A percentile compares a stretch with the other conserved stretches of the same genome.
Evolutionary conservation across 2,329 filamentous ascomycete species (phyloP).

Genomic region (Fusarium sp.): DNA sequence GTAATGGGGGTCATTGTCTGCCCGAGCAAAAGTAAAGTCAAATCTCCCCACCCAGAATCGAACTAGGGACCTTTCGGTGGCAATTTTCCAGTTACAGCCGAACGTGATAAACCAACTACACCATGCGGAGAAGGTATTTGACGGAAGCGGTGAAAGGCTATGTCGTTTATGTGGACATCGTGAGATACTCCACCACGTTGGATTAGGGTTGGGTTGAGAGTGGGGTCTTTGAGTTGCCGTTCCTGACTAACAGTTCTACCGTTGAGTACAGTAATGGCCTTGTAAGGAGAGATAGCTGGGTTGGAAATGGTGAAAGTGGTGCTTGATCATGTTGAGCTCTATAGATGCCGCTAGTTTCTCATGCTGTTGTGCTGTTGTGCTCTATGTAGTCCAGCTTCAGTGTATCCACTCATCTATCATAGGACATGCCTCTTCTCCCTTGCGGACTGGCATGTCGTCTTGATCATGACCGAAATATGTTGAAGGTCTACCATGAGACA

Average conservation of each 20-base stretch:
- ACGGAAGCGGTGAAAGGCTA: neutral
- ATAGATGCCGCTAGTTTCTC: neutral
- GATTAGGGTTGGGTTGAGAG: neutral
- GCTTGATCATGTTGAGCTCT: neutral
- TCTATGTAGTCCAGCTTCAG: neutral
- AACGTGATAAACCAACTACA: slow-evolving; percentile 21
- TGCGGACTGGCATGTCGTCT: neutral
- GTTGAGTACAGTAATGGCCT: neutral
- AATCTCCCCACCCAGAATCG: slow-evolving; percentile 17
- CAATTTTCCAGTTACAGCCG: slow-evolving; percentile 15
- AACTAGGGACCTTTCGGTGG: slow-evolving; percentile 23
- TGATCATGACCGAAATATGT: neutral
- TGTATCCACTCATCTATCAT: neutral
- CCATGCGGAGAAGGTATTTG: slow-evolving; percentile 15
- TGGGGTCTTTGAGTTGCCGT: neutral
- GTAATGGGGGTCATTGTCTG: neutral
- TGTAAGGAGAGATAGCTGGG: neutral
- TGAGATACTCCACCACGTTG: neutral
- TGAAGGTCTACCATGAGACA: neutral
- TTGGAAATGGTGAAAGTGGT: neutral
- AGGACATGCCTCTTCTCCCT: neutral
- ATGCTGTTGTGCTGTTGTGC: neutral
- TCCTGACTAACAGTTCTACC: neutral
- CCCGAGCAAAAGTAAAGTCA: neutral
- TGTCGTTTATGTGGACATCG: slow-evolving; percentile 3